These are phyloP conservation scores for Cryptococcus sp. DNA, from an alignment of 1,284 basidiomycete genomes.

Conservation along the genomic window DNA sequence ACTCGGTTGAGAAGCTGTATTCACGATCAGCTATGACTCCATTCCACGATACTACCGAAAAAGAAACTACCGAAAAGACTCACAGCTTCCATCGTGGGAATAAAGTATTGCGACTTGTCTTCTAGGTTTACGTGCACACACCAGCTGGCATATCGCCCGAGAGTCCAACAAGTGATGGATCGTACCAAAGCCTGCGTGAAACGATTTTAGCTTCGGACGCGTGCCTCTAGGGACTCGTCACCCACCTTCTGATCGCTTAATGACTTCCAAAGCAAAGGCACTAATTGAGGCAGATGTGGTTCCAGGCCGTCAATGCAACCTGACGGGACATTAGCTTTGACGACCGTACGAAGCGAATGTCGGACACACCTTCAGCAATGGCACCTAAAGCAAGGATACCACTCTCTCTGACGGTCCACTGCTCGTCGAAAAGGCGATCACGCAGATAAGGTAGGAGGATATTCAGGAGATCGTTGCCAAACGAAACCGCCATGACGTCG, in stretches of 20 bases:
- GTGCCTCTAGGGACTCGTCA: not conserved
- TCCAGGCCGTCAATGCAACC: slow-evolving; percentile 96
- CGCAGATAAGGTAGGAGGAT: slow-evolving; percentile 88
- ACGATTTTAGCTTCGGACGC: not conserved
- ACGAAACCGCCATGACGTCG: slow-evolving; percentile 94
- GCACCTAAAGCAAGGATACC: slow-evolving; percentile 95
- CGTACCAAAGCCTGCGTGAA: slow-evolving; percentile 84
- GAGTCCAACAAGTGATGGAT: slow-evolving; percentile 98
- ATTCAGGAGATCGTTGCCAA: slow-evolving; percentile 81
- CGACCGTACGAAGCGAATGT: not conserved
- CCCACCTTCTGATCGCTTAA: slow-evolving; percentile 86
- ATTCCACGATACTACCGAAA: not conserved
- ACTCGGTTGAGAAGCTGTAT: slow-evolving; percentile 89
- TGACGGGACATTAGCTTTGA: slow-evolving; percentile 42
- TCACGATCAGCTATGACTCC: slow-evolving; percentile 5
- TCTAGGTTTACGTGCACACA: slow-evolving; percentile 73
- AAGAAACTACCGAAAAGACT: no score
- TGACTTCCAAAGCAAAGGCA: slow-evolving; percentile 89
- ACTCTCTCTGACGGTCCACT: slow-evolving; percentile 95
- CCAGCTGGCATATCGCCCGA: slow-evolving; percentile 98
- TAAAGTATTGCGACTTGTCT: slow-evolving; percentile 87
- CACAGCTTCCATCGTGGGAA: slow-evolving; percentile 97
- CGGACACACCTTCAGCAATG: slow-evolving; percentile 84
- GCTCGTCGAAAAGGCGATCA: slow-evolving; percentile 86
- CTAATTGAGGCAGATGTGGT: slow-evolving; percentile 86